phyloP scores from a whole-genome alignment of 306 rosid genomes.

The Oemleria cerasiformis region DNA sequence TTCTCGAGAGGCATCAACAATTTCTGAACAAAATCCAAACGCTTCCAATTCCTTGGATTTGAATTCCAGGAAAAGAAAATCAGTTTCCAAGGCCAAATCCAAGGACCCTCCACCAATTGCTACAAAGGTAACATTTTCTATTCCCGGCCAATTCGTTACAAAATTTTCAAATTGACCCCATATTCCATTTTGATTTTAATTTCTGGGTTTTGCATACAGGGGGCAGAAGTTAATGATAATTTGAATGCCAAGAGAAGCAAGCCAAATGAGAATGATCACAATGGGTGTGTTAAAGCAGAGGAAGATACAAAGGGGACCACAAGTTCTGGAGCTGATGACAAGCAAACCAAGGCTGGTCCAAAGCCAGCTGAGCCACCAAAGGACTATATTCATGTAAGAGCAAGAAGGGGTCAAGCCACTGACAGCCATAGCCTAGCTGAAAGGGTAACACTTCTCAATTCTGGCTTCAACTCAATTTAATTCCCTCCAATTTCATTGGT shows the following conservation, averaged over 20 bases:
- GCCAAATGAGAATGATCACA: conserved; percentile 43
- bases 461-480: neutral
- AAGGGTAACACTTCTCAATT: conserved; percentile 48
- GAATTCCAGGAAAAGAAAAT: conserved; percentile 75
- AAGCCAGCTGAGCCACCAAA: conserved; percentile 76
- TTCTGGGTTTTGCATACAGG: conserved; percentile 24
- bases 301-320: conserved; percentile 49
- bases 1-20: conserved; percentile 68
- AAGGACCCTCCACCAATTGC: conserved; percentile 39
- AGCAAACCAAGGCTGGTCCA: conserved; percentile 45
- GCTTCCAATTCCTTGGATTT: conserved; percentile 32
- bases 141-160: too few relatives aligned
- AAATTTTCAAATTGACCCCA: neutral
- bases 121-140: conserved; percentile 36
- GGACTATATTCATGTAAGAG: conserved; percentile 97
- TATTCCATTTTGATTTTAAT: neutral
- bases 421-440: conserved; percentile 99
- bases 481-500: neutral
- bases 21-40: conserved; percentile 56
- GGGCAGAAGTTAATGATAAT: conserved; percentile 41
- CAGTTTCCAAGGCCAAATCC: conserved; percentile 54
- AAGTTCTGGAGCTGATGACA: conserved; percentile 36
- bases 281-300: conserved; percentile 39
- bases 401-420: conserved; percentile 98
- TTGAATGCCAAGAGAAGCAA: conserved; percentile 56